phyloP scores from a whole-genome alignment of 2,329 filamentous ascomycete genomes.

The Daldinia eschscholtzii region DNA sequence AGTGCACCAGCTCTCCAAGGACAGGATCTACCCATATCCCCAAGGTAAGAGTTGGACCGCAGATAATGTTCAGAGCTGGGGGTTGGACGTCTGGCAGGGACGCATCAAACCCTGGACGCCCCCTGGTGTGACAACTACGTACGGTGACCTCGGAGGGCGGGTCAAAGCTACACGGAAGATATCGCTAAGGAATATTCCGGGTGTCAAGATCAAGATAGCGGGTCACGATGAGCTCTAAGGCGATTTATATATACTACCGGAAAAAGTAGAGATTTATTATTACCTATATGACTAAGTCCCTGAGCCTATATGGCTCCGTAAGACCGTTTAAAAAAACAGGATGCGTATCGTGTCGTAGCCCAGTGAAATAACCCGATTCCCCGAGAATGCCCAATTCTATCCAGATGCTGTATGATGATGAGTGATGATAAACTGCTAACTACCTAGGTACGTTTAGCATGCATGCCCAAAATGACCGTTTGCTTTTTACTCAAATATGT shows the following conservation, averaged over 20 bases:
- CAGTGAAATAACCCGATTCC: neutral
- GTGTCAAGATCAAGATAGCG: conserved; percentile 47
- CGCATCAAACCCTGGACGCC: conserved; percentile 54
- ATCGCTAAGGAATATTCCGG: conserved; percentile 46
- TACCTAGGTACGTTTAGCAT: conserved; percentile 14
- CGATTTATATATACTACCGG: neutral
- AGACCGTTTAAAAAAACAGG: neutral
- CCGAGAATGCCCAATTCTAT: conserved; percentile 1
- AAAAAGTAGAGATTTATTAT: conserved; percentile 4
- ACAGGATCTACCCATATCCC: conserved; percentile 55
- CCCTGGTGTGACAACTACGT: conserved; percentile 46
- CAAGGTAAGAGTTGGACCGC: conserved; percentile 48
- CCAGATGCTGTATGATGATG: conserved; percentile 6
- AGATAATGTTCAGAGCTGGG: conserved; percentile 53
- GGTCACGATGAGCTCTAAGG: conserved; percentile 48
- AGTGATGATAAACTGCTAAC: conserved; percentile 1
- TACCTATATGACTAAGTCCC: conserved; percentile 1
- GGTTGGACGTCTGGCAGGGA: conserved; percentile 56
- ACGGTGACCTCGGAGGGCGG: conserved; percentile 45
- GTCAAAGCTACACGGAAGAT: conserved; percentile 46
- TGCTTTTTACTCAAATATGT: neutral
- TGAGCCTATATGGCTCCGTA: neutral
- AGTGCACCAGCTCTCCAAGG: conserved; percentile 54
- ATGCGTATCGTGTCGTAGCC: neutral
- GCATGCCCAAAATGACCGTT: neutral